Conservation (phyloP, 768 basidiomycete genomes). For the Leccinum incarnatum region DNA sequence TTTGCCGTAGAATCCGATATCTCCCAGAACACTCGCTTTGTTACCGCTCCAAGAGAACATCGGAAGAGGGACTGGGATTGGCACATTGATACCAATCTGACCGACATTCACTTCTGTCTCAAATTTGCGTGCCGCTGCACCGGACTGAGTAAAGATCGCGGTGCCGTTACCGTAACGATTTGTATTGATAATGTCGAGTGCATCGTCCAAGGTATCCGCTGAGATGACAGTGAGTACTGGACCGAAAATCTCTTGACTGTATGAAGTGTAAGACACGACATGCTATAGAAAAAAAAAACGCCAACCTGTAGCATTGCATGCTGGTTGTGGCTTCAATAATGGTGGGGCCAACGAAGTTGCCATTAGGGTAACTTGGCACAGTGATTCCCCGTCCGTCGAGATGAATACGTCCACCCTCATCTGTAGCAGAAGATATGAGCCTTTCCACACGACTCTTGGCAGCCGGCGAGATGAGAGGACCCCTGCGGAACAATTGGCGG, state of each 20-base stretch:
- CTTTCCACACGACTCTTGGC: conserved; percentile 76
- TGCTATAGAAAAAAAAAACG: conserved; percentile 19
- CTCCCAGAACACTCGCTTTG: conserved; percentile 82
- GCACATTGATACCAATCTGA: conserved; percentile 91
- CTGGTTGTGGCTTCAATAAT: conserved; percentile 77
- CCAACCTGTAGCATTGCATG: conserved; percentile 85
- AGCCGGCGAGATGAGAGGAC: conserved; percentile 77
- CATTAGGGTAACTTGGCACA: conserved; percentile 74
- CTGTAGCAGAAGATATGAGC: conserved; percentile 69
- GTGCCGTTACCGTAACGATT: conserved; percentile 94
- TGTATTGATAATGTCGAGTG: conserved; percentile 82
- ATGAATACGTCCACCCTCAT: conserved; percentile 81
- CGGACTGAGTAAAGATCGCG: conserved; percentile 94
- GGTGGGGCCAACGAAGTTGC: conserved; percentile 95
- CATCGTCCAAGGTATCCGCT: conserved; percentile 86
- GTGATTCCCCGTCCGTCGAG: conserved; percentile 78
- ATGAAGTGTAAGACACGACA: background rate
- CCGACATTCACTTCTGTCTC: conserved; percentile 86
- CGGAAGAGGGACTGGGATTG: conserved; percentile 87
- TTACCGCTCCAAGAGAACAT: conserved; percentile 99
- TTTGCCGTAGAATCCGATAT: conserved; percentile 90
- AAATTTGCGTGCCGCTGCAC: conserved; percentile 92
- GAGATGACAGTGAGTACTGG: conserved; percentile 79
- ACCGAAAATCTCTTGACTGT: conserved; percentile 92
- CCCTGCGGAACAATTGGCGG: conserved; percentile 38